Evolutionary conservation across 106 monocot species (phyloP), one percentile per base, ranked within the genome.

Genomic region (Gastrodia elata): DNA sequence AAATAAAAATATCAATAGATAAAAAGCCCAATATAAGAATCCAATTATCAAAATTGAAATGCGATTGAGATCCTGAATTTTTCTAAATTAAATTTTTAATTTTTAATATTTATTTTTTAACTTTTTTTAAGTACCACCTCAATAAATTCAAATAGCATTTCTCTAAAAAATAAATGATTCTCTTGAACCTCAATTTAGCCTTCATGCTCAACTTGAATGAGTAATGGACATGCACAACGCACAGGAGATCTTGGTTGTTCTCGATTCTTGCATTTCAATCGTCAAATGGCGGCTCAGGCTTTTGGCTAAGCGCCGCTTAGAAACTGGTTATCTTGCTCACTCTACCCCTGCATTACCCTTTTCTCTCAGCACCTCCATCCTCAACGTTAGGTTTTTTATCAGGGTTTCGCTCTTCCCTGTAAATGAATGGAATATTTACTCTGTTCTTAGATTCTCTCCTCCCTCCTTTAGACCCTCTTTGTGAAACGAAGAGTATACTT

Each of bases 281-380:
- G 70, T 80, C 77, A 80, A 79, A 80, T 90, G 86, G 90, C 79
- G 80, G 38, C 72, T 90, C 27, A 73, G 84, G 42, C 65, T 78
- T 13, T 69, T 82, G 8, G 38, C 86, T 10, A 86, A 78, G 68
- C 84, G 86, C 65, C 74, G 90, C 7, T 78, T 90, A 4, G 61
- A 80, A 39, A 90, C 80, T 55, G 90, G 90, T 89, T 42, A 22
- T 42, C 8, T 9, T 58, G 39, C 52, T 61, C 28, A 61, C 61
- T 9, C 2, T 26, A 27, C 11, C 10, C 20, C 25, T 59, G 8
- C 9, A 8, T 13, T 10, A 13, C 26, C 27, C 37, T 61, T 48
- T 67, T 28, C 5, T 28, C 52, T 27, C 25, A 43, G 35, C 27
- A 41, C 8, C n/a, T 30, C 13, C 5, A 70, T 67, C 65, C 25